Percentiles rank a stretch among this genome's conserved stretches.
phyloP scores from a whole-genome alignment of 1,139 yeast species.

The Kodamaea alishanica region DNA sequence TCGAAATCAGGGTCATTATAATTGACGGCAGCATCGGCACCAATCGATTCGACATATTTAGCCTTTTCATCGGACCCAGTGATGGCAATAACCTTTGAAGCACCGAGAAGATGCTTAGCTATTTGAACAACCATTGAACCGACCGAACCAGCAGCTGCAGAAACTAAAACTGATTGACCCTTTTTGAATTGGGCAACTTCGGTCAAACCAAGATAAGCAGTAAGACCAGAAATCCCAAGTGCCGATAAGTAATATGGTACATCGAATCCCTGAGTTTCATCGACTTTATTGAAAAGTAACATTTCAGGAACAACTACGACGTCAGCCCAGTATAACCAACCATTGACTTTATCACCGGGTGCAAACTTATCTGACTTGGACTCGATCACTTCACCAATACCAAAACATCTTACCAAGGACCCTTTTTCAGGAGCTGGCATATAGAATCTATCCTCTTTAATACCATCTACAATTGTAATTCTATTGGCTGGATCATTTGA shows the following conservation, averaged over 20 bases:
- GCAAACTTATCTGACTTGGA: slow-evolving; percentile 21
- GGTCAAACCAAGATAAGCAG: slow-evolving; percentile 58
- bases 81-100: slow-evolving; percentile 57
- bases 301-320: slow-evolving; percentile 22
- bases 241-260: slow-evolving; percentile 27
- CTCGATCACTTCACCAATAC: slow-evolving; percentile 21
- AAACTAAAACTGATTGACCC: slow-evolving; percentile 41
- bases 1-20: slow-evolving; percentile 48
- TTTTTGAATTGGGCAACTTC: slow-evolving; percentile 42
- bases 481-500: slow-evolving; percentile 32
- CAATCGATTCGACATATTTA: slow-evolving; percentile 51
- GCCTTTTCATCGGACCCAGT: slow-evolving; percentile 61
- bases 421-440: slow-evolving; percentile 20
- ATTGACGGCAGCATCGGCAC: slow-evolving; percentile 53
- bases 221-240: slow-evolving; percentile 55
- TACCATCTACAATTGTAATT: slow-evolving; percentile 22
- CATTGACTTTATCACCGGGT: slow-evolving; percentile 22
- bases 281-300: slow-evolving; percentile 22
- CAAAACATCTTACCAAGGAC: slow-evolving; percentile 18
- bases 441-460: slow-evolving; percentile 19
- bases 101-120: slow-evolving; percentile 52
- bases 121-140: slow-evolving; percentile 62
- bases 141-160: slow-evolving; percentile 73
- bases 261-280: slow-evolving; percentile 22
- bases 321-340: slow-evolving; percentile 30